Evolutionary conservation across 257 asterid species (phyloP), one percentile per base, ranked within the genome.

Genomic region (Penstemon newberryi): DNA sequence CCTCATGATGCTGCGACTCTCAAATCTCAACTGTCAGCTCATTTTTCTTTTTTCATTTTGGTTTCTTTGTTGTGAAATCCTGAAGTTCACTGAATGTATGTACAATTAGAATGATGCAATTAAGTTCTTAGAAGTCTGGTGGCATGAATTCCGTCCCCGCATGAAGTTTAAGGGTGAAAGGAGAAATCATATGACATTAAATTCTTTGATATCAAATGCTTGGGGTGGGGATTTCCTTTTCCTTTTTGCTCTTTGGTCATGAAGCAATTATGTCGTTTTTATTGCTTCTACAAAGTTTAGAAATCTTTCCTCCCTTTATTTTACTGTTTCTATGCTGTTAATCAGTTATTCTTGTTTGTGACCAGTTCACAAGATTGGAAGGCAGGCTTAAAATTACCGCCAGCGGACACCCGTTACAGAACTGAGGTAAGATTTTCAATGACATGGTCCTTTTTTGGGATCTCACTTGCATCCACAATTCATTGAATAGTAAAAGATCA

Each of bases 291-390:
- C 56, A 46, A 41, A 18, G 41, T 46, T 40, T 50, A 37, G 44
- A 4, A 4, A 8, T 11, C 11, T 45, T 56, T 37, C 45, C 13
- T 39, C 51, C 13, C 53, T 51, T 54, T 45, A 2, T 70, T 45
- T 63, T 56, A 19, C 15, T 8, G 39, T 18, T 8, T 2, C 53
- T 13, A 5, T 38, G 19, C 50, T 52, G 19, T 66, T 50, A 15
- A 37, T 58, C 18, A 40, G 56, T 76, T 66, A 13, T 51, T 49
- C 38, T 69, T 44, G 56, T 40, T 59, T 63, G 64, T 73, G 71
- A 51, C 44, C 81, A 90, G 96, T 70, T 91, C 91, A 10, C 93
- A 87, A 84, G 96, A 86, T 75, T 89, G 96, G 97, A 91, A 89
- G 86, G 84, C 88, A 39, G 78, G 44, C 70, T 73, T 91, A 53